Evolutionary conservation across 345 rosid genomes (phyloP), one percentile per base, ranked within the genome.

Genomic region (Eucalyptus globulus): DNA sequence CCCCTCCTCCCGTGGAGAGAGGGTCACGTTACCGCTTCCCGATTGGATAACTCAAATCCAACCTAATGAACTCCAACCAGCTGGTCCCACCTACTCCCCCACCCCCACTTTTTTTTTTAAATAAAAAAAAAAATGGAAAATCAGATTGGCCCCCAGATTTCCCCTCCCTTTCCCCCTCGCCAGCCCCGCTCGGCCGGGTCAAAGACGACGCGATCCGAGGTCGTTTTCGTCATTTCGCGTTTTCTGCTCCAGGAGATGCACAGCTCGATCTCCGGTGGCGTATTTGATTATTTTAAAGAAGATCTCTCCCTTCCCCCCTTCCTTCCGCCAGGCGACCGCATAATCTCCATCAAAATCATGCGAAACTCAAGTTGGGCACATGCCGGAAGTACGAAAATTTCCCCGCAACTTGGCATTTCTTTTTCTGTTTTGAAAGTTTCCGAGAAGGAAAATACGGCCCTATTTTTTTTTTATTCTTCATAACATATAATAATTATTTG

Each of bases 61-160:
- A 40, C 45, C 83, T 37, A 72, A 72, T 72, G 83, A 37, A 11
- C 45, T 11, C 69, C 45, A 37, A 76, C 85, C 85, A 76, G 85
- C 85, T 76, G 85, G 85, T 26, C 85, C 85, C 85, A 40, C 47
- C 47, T 65, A 65, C 17, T 15, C 15, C 76, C 37, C 5, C 67
- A 5, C 43, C 43, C 43, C 43, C 43, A 43, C 43, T 43, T 43
- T 43, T 43, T 43, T 43, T 60, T 8, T 24, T 56, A 4, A 60
- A n/a, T 4, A 1, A n/a, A n/a, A 14, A n/a, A 14, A 9, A 14
- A n/a, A 15, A 15, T 0, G 4, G 34, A 8, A 65, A n/a, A 65
- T 4, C 37, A 10, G 40, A 14, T 65, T 21, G 37, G 37, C 11
- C 11, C 76, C 11, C 76, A 15, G 76, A 65, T 29, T 65, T n/a